Evolutionary conservation across 2,329 filamentous ascomycete species (phyloP), one percentile per base, ranked within the genome.

Genomic region (Cercospora berteroae): DNA sequence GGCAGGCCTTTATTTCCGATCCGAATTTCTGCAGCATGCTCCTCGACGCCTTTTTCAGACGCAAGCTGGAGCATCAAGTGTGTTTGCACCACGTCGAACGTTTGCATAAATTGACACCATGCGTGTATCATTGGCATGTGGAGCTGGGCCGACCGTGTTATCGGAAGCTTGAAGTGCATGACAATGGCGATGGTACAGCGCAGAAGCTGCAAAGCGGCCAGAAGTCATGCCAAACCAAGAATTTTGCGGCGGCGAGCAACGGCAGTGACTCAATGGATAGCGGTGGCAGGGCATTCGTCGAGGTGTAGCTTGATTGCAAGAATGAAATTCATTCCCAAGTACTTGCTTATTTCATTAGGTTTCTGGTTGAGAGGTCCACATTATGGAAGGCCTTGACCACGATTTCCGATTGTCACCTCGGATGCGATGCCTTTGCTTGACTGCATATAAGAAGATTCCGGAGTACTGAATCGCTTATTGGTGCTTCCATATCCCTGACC

Each of bases 41-140:
- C 12, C 27, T 63, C 13, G 29, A 16, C 16, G 60, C 44, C 12
- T 63, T 63, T 44, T 55, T 16, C 13, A 63, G 23, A 48, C 60
- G 60, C 16, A 63, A 63, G 60, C 25, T 56, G 18, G 60, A 55
- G 27, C 60, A 63, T 55, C 29, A 52, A 10, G 18, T 36, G 31
- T 52, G 44, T 20, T 44, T 55, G 9, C 60, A 56, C 20, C 60
- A 63, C 42, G 60, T 63, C 25, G 60, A 23, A 16, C 23, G 12
- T 27, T 3, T 44, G 50, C 25, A 36, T 52, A 25, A 18, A 13
- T 23, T 63, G 27, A 39, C 39, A 8, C 60, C 60, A 6, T 62
- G 60, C 39, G 23, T 44, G 8, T 62, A 25, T 42, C 60, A 62
- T 62, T 48, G 60, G 39, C 60, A 62, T 50, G 29, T 31, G 20